A percentile compares a stretch with the other conserved stretches of the same genome.
phyloP scores from a whole-genome alignment of 139 green algal genomes.

The Ulvella scutata region DNA sequence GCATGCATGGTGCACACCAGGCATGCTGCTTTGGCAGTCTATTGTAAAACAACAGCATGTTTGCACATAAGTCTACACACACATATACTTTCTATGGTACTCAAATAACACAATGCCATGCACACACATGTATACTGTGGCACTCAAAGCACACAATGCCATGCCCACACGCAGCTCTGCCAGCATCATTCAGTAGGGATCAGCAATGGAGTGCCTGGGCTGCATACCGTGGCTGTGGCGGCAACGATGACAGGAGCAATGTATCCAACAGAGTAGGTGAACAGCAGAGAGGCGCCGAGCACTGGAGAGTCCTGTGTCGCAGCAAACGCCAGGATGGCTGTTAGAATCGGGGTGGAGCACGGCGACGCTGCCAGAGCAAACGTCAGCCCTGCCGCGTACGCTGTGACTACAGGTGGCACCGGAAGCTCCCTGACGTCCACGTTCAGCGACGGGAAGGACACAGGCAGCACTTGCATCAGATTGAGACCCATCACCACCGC shows the following conservation, averaged over 20 bases:
- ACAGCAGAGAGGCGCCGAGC: constrained; percentile 61
- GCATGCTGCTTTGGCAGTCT: too few species aligned
- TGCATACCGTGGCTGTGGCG: constrained; percentile 58
- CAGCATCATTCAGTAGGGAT: too few species aligned
- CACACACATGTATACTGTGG: too few species aligned
- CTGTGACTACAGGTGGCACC: constrained; percentile 32
- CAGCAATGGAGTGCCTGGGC: too few species aligned
- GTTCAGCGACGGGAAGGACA: constrained; percentile 63
- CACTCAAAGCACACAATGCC: too few species aligned
- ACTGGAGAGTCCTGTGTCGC: constrained; percentile 36
- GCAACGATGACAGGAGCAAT: constrained; percentile 79
- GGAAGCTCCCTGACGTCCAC: constrained; percentile 43
- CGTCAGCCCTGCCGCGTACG: constrained; percentile 78
- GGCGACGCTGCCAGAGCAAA: constrained; percentile 92
- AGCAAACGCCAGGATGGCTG: constrained; percentile 82
- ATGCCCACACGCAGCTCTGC: too few species aligned
- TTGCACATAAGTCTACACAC: too few species aligned
- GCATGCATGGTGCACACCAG: too few species aligned
- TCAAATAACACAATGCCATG: too few species aligned
- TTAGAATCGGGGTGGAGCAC: constrained; percentile 83
- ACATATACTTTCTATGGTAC: too few species aligned
- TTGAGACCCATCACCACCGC: constrained; percentile 89
- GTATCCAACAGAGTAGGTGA: constrained; percentile 85
- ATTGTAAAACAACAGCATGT: too few species aligned
- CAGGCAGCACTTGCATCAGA: constrained; percentile 70